phyloP scores from a whole-genome alignment of 1,284 basidiomycete species.

The Omphalotus olearius region DNA sequence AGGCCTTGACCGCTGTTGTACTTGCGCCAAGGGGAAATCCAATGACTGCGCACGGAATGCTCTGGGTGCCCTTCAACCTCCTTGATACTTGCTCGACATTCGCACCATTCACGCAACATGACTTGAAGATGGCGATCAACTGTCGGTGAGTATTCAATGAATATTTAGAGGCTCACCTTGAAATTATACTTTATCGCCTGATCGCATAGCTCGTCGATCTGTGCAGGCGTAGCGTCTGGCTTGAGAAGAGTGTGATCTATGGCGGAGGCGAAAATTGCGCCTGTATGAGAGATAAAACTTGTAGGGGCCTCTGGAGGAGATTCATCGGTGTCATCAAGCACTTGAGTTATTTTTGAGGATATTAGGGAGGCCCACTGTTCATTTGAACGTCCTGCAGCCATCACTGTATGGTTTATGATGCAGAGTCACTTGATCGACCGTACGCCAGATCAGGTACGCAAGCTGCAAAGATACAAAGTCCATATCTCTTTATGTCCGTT shows the following conservation, averaged over 20 bases:
- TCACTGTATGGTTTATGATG: no score
- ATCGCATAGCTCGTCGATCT: slow-evolving; percentile 41
- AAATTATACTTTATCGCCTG: slow-evolving; percentile 42
- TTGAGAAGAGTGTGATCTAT: slow-evolving; percentile 46
- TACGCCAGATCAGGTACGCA: no score
- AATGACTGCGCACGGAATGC: slow-evolving; percentile 40
- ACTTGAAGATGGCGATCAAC: slow-evolving; percentile 23
- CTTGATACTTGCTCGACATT: slow-evolving; percentile 36
- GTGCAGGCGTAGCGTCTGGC: slow-evolving; percentile 37
- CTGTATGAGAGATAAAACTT: slow-evolving; percentile 16
- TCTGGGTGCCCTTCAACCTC: slow-evolving; percentile 30
- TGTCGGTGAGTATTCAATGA: neutral
- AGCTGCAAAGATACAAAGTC: no score
- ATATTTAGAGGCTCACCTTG: slow-evolving; percentile 28
- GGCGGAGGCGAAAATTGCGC: slow-evolving; percentile 29
- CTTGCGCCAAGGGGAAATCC: slow-evolving; percentile 45
- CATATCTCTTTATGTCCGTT: no score
- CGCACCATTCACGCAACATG: slow-evolving; percentile 44
- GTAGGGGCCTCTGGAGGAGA: slow-evolving; percentile 19
- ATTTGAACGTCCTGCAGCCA: slow-evolving; percentile 20
- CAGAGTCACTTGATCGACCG: no score
- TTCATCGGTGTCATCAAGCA: slow-evolving; percentile 14
- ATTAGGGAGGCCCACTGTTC: slow-evolving; percentile 32
- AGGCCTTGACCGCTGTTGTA: slow-evolving; percentile 36
- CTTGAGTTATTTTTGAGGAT: slow-evolving; percentile 24